Evolutionary conservation across 2,329 filamentous ascomycete species (phyloP), one percentile per base, ranked within the genome.

Genomic region (Paracoccidioides lutzii): DNA sequence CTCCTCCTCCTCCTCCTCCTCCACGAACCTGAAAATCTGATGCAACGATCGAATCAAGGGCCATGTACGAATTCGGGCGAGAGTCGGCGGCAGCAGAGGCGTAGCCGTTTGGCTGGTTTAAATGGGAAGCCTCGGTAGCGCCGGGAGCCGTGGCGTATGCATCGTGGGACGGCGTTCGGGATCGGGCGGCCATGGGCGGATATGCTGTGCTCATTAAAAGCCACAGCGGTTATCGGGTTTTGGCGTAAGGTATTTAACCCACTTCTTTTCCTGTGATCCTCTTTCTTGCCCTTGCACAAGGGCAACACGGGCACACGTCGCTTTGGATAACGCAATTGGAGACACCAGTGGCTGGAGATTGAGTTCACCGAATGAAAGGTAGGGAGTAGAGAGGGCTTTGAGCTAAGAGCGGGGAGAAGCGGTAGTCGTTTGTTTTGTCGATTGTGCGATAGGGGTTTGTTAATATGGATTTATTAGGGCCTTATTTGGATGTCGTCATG

Each of bases 1-100:
- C 22, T 22, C 22, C 22, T 22, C 22, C 22, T 2, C 22, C 22
- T 22, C 22, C 22, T 22, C 22, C 22, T 22, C 22, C 65, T 52
- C 65, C 66, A 56, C 69, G 67, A 54, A 69, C 67, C 41, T 72
- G 70, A 58, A 70, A 69, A 52, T 69, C 65, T 22, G 69, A 66
- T 41, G 62, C 59, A 22, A 58, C 63, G 44, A 62, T 61, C 5
- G 64, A 64, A 57, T 61, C 63, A 54, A 61, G 63, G 53, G 68
- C 72, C 50, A 68, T 63, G 56, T 70, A 72, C 50, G 74, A 75
- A 54, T 66, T 69, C 6, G 72, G 72, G 52, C 71, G 66, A 40
- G 73, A 74, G 41, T 7, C 46, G 37, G 73, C 74, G 43, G 6
- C 46, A 49, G 64, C 64, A 41, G 66, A 64, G 22, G 63, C 62